Evolutionary conservation across 2,329 filamentous ascomycete species (phyloP), one percentile per base, ranked within the genome.

Genomic region (Beauveria australis): DNA sequence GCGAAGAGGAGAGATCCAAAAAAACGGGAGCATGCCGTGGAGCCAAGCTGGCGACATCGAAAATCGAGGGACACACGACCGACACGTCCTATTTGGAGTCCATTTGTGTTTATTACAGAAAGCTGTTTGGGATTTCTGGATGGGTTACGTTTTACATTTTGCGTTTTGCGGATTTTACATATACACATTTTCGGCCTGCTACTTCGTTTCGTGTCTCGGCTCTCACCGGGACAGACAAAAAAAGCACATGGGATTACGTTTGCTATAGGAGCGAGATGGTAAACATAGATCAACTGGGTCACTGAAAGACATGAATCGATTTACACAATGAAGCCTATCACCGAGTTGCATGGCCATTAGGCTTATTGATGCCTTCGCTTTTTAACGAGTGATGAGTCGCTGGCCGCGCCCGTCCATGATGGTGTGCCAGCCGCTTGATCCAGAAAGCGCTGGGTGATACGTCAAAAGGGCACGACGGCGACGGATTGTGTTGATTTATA

Each of bases 251-350:
- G 26, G 56, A 59, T 53, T 46, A n/a, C 28, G 47, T 53, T 53
- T 53, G 56, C 48, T 49, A 59, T 46, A 52, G 56, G 52, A 53
- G 48, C 56, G 48, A 59, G 48, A 59, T 59, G 48, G 26, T 53
- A 48, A 46, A 59, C 40, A 59, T 53, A 59, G 40, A 59, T 52
- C 40, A 33, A 53, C 26, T 52, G 26, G 56, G 37, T 40, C 40
- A 59, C 37, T 52, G 33, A 46, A 59, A 43, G 26, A 53, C 40
- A 44, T 37, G 40, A 53, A 53, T 19, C 14, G 12, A 37, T 16
- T 16, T 14, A 37, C 14, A 16, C 14, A 37, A 37, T 12, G 33
- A 37, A 37, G 33, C 12, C 16, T 12, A 37, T 14, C 12, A 37
- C 12, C 33, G 12, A 37, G 33, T 16, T 37, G 12, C 33, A 37